These are phyloP conservation scores for Phytophthora foliorum DNA, from an alignment of 352 stramenopile species.

Conservation along the genomic window DNA sequence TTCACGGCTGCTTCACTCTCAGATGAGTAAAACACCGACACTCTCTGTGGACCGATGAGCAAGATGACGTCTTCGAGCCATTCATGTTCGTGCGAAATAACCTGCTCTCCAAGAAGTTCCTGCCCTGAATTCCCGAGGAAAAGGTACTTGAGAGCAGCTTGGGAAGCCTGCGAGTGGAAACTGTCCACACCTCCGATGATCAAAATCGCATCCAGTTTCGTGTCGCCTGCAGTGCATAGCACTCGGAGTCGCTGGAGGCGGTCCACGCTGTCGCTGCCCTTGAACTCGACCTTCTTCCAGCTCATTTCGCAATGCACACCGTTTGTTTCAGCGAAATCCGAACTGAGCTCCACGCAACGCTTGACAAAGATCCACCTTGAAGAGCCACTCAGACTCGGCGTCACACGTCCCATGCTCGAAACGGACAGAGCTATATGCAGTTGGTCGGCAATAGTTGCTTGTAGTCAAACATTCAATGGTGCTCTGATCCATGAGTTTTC, in stretches of 20 bases:
- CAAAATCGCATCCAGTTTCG: conserved; percentile 59
- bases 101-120: conserved; percentile 78
- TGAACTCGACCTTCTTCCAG: conserved; percentile 67
- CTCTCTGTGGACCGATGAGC: conserved; percentile 49
- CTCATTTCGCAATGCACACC: conserved; percentile 41
- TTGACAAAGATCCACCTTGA: conserved; percentile 34
- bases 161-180: conserved; percentile 66
- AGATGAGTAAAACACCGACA: conserved; percentile 73
- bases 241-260: conserved; percentile 62
- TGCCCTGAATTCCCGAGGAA: conserved; percentile 78
- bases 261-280: conserved; percentile 61
- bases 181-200: conserved; percentile 79
- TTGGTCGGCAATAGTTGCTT: too few species aligned
- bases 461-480: too few species aligned
- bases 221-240: conserved; percentile 43
- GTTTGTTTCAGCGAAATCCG: conserved; percentile 2
- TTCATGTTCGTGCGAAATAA: conserved; percentile 75
- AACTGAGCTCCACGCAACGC: conserved; percentile 13
- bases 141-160: conserved; percentile 80
- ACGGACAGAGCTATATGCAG: conserved; percentile 9
- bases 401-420: conserved; percentile 19
- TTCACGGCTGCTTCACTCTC: conserved; percentile 71
- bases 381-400: conserved; percentile 18
- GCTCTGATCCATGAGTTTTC: not conserved
- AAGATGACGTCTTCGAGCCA: conserved; percentile 76